phyloP scores from a whole-genome alignment of 2,329 filamentous ascomycete species.

The Penicillium sp. region DNA sequence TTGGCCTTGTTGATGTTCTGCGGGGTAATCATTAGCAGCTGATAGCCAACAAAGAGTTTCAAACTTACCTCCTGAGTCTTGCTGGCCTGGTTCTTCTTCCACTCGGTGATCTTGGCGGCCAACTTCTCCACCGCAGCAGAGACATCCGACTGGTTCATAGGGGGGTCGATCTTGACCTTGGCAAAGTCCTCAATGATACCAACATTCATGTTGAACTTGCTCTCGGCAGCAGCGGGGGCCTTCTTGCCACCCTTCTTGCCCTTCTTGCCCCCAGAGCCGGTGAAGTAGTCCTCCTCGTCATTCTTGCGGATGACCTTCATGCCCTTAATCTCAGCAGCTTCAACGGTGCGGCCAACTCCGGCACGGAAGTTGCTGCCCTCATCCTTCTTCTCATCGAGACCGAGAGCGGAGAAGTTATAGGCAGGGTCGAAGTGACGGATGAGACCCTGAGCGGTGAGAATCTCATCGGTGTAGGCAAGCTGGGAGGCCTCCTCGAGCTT shows the following conservation, averaged over 20 bases:
- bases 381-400: constrained; percentile 49
- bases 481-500: constrained; percentile 58
- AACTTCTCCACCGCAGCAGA: constrained; percentile 81
- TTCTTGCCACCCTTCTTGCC: constrained; percentile 81
- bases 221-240: constrained; percentile 53
- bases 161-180: constrained; percentile 82
- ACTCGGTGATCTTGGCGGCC: constrained; percentile 85
- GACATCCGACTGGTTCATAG: constrained; percentile 82
- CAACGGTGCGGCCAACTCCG: constrained; percentile 78
- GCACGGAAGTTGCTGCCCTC: constrained; percentile 73
- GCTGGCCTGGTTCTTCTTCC: constrained; percentile 85
- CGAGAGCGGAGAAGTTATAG: constrained; percentile 67
- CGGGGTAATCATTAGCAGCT: constrained; percentile 27
- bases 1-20: constrained; percentile 97
- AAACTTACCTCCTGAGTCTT: constrained; percentile 84
- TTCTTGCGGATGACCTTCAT: constrained; percentile 83
- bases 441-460: constrained; percentile 81
- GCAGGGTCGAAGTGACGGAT: constrained; percentile 88
- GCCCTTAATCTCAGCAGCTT: constrained; percentile 82
- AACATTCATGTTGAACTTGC: constrained; percentile 82
- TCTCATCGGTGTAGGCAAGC: constrained; percentile 90
- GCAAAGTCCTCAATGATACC: constrained; percentile 89
- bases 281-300: constrained; percentile 84
- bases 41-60: neutral
- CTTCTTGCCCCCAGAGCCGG: constrained; percentile 73